phyloP scores from a whole-genome alignment of 352 stramenopile genomes.

The Phytophthora lateralis region DNA sequence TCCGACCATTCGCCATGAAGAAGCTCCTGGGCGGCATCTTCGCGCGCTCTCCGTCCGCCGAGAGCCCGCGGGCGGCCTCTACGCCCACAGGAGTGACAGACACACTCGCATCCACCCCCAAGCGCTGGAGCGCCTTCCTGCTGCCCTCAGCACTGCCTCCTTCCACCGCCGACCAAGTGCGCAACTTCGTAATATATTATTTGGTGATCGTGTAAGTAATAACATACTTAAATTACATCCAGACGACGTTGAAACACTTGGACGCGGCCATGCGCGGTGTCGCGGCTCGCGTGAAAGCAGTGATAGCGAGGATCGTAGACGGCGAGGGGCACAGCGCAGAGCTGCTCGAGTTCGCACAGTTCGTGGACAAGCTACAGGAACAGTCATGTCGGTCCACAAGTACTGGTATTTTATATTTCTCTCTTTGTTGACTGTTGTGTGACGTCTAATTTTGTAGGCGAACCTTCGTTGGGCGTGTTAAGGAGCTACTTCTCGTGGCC shows the following conservation, averaged over 20 bases:
- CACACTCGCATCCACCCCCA: background rate
- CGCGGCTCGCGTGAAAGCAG: slow-evolving; percentile 50
- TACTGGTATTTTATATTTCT: background rate
- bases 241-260: slow-evolving; percentile 65
- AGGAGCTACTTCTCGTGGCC: slow-evolving; percentile 60
- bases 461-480: slow-evolving; percentile 40
- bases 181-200: slow-evolving; percentile 4
- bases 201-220: background rate
- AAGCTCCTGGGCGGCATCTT: slow-evolving; percentile 73
- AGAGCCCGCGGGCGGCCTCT: slow-evolving; percentile 7
- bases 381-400: slow-evolving; percentile 47
- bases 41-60: slow-evolving; percentile 35
- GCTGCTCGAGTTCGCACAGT: slow-evolving; percentile 44
- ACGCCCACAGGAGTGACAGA: background rate
- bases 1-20: slow-evolving; percentile 53
- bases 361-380: slow-evolving; percentile 47
- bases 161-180: slow-evolving; percentile 18
- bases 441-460: slow-evolving; percentile 26
- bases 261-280: slow-evolving; percentile 61
- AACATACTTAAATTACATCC: background rate
- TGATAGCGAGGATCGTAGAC: slow-evolving; percentile 54
- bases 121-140: slow-evolving; percentile 27
- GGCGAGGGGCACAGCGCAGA: slow-evolving; percentile 40
- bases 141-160: slow-evolving; percentile 8
- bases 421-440: background rate